These are phyloP conservation scores for Aspergillus sp. DNA, from an alignment of 2,329 filamentous ascomycete genomes.

Conservation along the genomic window DNA sequence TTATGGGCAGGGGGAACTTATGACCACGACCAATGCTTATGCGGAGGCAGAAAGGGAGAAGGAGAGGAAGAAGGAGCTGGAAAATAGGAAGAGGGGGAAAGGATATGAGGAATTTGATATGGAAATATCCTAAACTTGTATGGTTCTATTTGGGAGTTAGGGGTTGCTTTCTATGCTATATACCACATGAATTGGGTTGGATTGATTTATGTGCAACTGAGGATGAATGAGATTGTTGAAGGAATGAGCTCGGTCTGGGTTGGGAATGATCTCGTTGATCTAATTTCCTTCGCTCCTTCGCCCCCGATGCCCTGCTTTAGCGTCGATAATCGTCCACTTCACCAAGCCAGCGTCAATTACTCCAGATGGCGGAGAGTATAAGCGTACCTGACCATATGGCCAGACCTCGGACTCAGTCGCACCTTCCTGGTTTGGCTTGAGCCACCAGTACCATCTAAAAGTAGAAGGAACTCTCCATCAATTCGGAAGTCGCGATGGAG, in stretches of 20 bases:
- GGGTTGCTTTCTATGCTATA: too few relatives aligned
- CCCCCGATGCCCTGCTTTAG: background rate
- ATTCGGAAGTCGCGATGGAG: background rate
- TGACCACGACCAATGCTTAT: background rate
- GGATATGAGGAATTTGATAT: background rate
- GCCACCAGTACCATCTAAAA: too few relatives aligned
- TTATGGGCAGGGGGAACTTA: background rate
- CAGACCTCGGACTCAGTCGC: background rate
- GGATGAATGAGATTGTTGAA: background rate
- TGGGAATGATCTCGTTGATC: background rate
- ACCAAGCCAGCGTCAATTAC: background rate
- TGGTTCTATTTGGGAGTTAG: too few relatives aligned
- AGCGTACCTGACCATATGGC: background rate
- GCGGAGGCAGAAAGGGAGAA: background rate
- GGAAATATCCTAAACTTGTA: background rate
- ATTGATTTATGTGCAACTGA: background rate
- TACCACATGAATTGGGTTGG: background rate
- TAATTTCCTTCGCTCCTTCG: background rate
- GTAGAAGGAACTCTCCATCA: background rate
- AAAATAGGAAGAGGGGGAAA: background rate
- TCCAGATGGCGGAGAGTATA: too few relatives aligned
- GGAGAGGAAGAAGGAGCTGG: background rate
- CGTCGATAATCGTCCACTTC: background rate
- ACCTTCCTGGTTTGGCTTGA: background rate
- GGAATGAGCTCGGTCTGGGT: background rate